Base-by-base conservation (phyloP, 208 protist genomes). In the Balamuthia mandrillaris region DNA sequence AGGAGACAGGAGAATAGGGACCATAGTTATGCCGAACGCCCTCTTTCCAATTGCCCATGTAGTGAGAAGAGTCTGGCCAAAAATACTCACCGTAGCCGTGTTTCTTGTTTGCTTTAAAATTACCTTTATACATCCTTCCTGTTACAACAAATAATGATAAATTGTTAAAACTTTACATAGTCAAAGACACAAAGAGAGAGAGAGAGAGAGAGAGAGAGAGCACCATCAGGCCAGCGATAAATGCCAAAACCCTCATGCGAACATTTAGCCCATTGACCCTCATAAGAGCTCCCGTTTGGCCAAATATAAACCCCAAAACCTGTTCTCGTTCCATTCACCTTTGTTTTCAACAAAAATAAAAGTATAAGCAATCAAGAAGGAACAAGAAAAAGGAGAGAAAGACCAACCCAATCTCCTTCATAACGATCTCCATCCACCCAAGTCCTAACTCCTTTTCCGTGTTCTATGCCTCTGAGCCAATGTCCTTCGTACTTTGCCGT, bases 31-130 rank as follows among this genome's bases (percentile, higher is more conserved):
- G 77, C 41, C 77, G 51, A 18, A 84, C 54, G 56, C 56, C 56
- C 24, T 65, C 42, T 27, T 39, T 24, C 77, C 77, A 84, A 27
- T 63, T 44, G 51, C 77, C 77, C 6, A 35, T 35, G 39, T 51
- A 84, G 41, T 51, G 37, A 44, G 77, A 37, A 24, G 54, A 51
- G 77, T 84, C 77, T 14, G 77, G 77, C 49, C 49, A 84, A 42
- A 31, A 84, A 35, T 70, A 63, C 77, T 70, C 77, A 27, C 77
- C 77, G 24, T 51, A 7, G 77, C 77, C 77, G 42, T 84, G 77
- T 58, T 84, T 84, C 77, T 84, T 84, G 77, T 68, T 84, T 51
- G 33, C 58, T 58, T 31, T 41, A 42, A 84, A 84, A 39, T 84
- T 47, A 31, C 77, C 77, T 42, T 84, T 68, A 58, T 84, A 84